Evolutionary conservation across 202 grass and related monocot genomes (phyloP), one percentile per base, ranked within the genome.

Genomic region (Zizania palustris): DNA sequence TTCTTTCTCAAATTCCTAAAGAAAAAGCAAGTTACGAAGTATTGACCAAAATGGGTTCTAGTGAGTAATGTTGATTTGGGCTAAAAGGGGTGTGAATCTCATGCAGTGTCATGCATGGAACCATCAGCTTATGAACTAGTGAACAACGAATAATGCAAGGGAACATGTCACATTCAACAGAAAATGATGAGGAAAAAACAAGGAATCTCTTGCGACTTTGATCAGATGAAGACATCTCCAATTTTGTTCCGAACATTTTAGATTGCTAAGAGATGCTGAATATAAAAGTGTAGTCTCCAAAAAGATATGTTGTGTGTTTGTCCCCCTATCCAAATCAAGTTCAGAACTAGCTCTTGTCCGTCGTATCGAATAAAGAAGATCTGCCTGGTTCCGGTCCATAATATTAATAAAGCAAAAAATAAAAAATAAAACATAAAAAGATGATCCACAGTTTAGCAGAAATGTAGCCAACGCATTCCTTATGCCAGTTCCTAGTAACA

Each of bases 371-470:
- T 11, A 61, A 67, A 28, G 80, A 74, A 66, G 61, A 46, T 28
- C 21, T 82, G 50, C 74, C 79, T 12, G 69, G 38, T 66, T 40
- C 71, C 41, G 8, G 71, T 20, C 80, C 18, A 67, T 63, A 82
- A 39, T 49, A 67, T 28, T 40, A 20, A n/a, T n/a, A n/a, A 18
- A 46, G 48, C 21, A 22, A 11, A 58, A 3, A 21, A 46, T 5
- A 44, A 6, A 44, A 45, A 20, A 45, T 7, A 12, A 2, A 12
- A 21, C 33, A 39, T 7, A 38, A 16, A 19, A 54, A 0, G 49
- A 51, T 16, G 48, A 53, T 5, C 51, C 51, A 54, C 9, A 54
- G n/a, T 54, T 54, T 9, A 54, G n/a, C 51, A 67, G 16, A n/a
- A 59, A 18, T 28, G 11, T 11, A 67, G 67, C 55, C 14, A 65